Conservation (phyloP, 2,329 filamentous ascomycete species). For the Dendrostoma leiphaemia region DNA sequence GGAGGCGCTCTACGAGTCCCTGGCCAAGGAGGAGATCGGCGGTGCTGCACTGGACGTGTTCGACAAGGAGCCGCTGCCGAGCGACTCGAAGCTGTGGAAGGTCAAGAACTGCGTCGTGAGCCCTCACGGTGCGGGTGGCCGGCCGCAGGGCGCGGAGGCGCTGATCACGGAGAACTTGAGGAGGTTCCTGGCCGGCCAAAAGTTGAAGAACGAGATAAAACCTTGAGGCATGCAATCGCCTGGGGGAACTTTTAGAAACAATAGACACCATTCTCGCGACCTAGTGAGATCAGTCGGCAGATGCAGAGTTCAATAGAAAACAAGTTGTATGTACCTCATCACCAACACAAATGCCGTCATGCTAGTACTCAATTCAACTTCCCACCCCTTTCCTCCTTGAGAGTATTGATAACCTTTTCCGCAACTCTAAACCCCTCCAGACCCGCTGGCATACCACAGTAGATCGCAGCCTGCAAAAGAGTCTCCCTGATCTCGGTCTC, state of each 20-base stretch:
- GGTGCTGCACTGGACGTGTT: constrained; percentile 39
- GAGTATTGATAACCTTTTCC: constrained; percentile 30
- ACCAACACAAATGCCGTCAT: background rate
- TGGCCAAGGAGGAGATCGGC: constrained; percentile 28
- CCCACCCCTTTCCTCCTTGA: constrained; percentile 29
- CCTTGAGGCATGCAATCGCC: too few species aligned
- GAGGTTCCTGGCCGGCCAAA: constrained; percentile 56
- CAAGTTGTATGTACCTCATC: background rate
- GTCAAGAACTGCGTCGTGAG: constrained; percentile 52
- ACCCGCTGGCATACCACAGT: constrained; percentile 42
- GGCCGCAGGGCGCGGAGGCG: constrained; percentile 58
- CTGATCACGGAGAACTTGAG: constrained; percentile 62
- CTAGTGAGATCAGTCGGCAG: too few species aligned
- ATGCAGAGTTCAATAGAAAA: too few species aligned
- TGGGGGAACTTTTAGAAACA: too few species aligned
- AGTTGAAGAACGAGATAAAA: constrained; percentile 53
- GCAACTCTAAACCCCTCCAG: constrained; percentile 38
- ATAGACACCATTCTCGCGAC: too few species aligned
- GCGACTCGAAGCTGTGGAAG: constrained; percentile 44
- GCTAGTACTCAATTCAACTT: constrained; percentile 10
- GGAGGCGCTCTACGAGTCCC: constrained; percentile 30
- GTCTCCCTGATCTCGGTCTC: constrained; percentile 64
- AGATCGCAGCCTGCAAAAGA: constrained; percentile 43
- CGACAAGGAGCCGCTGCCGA: constrained; percentile 42
- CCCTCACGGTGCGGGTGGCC: constrained; percentile 57